Conservation (phyloP, 2,329 filamentous ascomycete species). For the Talaromyces amestolkiae region DNA sequence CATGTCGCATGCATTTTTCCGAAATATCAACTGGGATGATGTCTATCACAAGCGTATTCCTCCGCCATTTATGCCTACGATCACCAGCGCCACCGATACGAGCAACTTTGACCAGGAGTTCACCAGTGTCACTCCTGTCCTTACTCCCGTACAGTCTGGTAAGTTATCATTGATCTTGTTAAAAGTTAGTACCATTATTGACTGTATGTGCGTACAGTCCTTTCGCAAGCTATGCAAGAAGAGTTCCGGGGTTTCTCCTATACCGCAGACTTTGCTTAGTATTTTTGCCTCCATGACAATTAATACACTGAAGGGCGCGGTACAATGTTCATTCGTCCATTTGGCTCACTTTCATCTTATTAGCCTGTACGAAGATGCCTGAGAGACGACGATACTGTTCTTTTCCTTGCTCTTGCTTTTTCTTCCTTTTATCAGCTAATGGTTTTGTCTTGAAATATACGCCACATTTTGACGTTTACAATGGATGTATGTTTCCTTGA, state of each 20-base stretch:
- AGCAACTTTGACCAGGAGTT: slow-evolving; percentile 99
- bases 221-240: slow-evolving; percentile 98
- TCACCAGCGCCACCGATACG: slow-evolving; percentile 93
- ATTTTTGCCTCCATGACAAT: neutral
- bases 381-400: neutral
- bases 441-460: slow-evolving; percentile 17
- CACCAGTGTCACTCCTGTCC: slow-evolving; percentile 93
- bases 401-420: neutral
- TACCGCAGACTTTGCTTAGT: slow-evolving; percentile 80
- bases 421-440: slow-evolving; percentile 1
- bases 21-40: slow-evolving; percentile 97
- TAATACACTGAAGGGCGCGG: neutral
- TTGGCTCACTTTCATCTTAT: neutral
- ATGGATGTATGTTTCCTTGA: slow-evolving; percentile 6
- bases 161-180: slow-evolving; percentile 44
- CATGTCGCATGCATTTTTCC: slow-evolving; percentile 98
- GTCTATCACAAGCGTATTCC: slow-evolving; percentile 92
- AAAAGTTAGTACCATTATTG: slow-evolving; percentile 20
- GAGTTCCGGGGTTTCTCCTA: slow-evolving; percentile 99
- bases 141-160: slow-evolving; percentile 97
- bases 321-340: slow-evolving; percentile 8
- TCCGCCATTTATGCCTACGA: slow-evolving; percentile 84
- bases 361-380: slow-evolving; percentile 5
- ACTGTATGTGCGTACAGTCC: slow-evolving; percentile 56
- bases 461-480: slow-evolving; percentile 9